Evolutionary conservation across 179 eudicot genomes (phyloP).

Genomic region (Dionaea muscipula): DNA sequence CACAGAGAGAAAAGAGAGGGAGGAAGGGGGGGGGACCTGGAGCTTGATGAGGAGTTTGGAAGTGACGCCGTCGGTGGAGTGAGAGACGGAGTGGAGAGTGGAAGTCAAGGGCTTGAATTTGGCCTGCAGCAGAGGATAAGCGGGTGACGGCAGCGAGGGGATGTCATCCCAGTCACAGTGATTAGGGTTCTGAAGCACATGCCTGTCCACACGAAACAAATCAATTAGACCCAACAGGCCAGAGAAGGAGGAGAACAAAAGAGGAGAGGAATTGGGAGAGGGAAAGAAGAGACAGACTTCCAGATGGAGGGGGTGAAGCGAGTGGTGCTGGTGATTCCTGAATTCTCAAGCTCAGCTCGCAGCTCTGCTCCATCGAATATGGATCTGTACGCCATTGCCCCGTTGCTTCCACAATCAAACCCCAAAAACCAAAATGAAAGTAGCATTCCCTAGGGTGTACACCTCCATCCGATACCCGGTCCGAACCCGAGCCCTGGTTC

Average conservation of each 20-base stretch:
- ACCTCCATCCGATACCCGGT: too few species aligned
- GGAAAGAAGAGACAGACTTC: slow-evolving; percentile 36
- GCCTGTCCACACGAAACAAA: slow-evolving; percentile 22
- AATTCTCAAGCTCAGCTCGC: slow-evolving; percentile 48
- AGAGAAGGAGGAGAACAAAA: neutral
- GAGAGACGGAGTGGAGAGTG: slow-evolving; percentile 36
- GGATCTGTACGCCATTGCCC: slow-evolving; percentile 47
- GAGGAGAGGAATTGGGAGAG: slow-evolving; percentile 6
- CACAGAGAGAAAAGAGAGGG: neutral
- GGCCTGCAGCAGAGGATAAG: slow-evolving; percentile 49
- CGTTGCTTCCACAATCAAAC: too few species aligned
- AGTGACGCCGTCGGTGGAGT: slow-evolving; percentile 71
- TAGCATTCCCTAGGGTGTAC: too few species aligned
- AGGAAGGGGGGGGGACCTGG: slow-evolving; percentile 26
- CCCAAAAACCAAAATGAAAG: too few species aligned
- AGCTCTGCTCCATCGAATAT: slow-evolving; percentile 51
- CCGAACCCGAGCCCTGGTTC: too few species aligned
- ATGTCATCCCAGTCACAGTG: slow-evolving; percentile 59
- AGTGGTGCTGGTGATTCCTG: slow-evolving; percentile 54
- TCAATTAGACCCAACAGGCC: too few species aligned
- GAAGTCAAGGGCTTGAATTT: slow-evolving; percentile 58
- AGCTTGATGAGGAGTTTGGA: slow-evolving; percentile 80
- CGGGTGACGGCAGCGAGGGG: slow-evolving; percentile 72
- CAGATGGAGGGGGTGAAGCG: slow-evolving; percentile 70
- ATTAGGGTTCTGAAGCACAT: slow-evolving; percentile 57